Percentiles rank a stretch among this genome's conserved stretches.
Evolutionary conservation across 2,329 filamentous ascomycete species (phyloP).

Genomic region (Fusarium nodosum): DNA sequence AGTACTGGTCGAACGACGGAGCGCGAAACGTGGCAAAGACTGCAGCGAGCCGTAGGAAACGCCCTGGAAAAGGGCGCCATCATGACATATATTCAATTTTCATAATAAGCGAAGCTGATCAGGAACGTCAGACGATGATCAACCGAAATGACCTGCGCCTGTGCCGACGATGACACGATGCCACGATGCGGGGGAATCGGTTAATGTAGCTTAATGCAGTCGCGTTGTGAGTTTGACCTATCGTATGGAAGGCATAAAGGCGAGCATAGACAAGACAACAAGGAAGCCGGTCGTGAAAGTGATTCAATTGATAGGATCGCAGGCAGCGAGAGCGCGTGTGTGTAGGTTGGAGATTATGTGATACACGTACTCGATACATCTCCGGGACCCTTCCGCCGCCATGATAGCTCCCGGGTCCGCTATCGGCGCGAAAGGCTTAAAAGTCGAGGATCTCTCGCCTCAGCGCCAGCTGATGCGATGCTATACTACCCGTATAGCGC

Average conservation of each 20-base stretch:
- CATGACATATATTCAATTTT: constrained; percentile 34
- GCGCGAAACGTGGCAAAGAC: constrained; percentile 28
- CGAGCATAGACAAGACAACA: neutral
- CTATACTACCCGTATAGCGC: neutral
- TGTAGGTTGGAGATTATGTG: constrained; percentile 6
- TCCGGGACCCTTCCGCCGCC: constrained; percentile 22
- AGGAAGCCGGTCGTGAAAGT: neutral
- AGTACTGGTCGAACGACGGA: constrained; percentile 15
- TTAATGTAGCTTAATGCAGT: constrained; percentile 37
- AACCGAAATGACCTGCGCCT: constrained; percentile 39
- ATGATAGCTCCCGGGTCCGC: constrained; percentile 29
- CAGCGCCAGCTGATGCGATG: constrained; percentile 2
- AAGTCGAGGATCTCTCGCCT: constrained; percentile 5
- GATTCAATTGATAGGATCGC: constrained; percentile 1
- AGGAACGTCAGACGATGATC: constrained; percentile 38
- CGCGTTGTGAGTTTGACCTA: constrained; percentile 29
- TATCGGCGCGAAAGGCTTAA: constrained; percentile 32
- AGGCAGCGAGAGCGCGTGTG: neutral
- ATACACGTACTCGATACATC: constrained; percentile 17
- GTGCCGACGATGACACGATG: constrained; percentile 46
- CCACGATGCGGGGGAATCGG: constrained; percentile 46
- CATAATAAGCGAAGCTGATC: constrained; percentile 42
- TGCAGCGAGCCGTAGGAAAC: constrained; percentile 35
- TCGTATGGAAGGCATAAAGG: constrained; percentile 18
- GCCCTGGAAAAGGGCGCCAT: constrained; percentile 49